Conservation (phyloP, 768 basidiomycete species). For the Clitopilus passeckerianus region DNA sequence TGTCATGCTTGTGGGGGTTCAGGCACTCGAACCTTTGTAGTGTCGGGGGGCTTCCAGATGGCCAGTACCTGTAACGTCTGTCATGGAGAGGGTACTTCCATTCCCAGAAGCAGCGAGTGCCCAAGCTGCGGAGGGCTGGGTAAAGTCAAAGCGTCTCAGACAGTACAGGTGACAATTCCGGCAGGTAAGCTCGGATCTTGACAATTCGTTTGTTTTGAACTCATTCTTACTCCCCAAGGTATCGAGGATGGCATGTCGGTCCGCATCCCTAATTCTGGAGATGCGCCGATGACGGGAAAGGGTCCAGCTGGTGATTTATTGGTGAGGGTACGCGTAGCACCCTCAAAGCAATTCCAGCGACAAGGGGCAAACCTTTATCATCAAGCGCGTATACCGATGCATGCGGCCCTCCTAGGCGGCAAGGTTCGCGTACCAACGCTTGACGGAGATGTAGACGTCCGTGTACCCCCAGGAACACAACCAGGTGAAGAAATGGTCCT, state of each 20-base stretch:
- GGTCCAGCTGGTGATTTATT: conserved; percentile 82
- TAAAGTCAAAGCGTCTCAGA: conserved; percentile 75
- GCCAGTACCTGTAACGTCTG: conserved; percentile 85
- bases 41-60: conserved; percentile 96
- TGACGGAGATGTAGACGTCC: conserved; percentile 93
- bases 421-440: conserved; percentile 89
- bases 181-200: conserved; percentile 51
- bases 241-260: conserved; percentile 95
- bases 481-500: conserved; percentile 97
- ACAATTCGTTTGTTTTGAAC: conserved; percentile 5
- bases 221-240: conserved; percentile 37
- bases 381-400: conserved; percentile 84
- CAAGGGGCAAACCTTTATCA: conserved; percentile 93
- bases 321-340: conserved; percentile 78
- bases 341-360: conserved; percentile 81
- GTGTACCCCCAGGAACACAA: conserved; percentile 89
- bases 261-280: conserved; percentile 75
- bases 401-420: conserved; percentile 91
- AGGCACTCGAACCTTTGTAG: conserved; percentile 83
- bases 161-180: conserved; percentile 79
- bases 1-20: conserved; percentile 83
- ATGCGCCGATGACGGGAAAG: conserved; percentile 75
- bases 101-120: conserved; percentile 79
- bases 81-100: conserved; percentile 71
- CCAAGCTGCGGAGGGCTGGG: conserved; percentile 81